phyloP scores from a whole-genome alignment of 306 rosid species.

The Lathyrus oleraceus region DNA sequence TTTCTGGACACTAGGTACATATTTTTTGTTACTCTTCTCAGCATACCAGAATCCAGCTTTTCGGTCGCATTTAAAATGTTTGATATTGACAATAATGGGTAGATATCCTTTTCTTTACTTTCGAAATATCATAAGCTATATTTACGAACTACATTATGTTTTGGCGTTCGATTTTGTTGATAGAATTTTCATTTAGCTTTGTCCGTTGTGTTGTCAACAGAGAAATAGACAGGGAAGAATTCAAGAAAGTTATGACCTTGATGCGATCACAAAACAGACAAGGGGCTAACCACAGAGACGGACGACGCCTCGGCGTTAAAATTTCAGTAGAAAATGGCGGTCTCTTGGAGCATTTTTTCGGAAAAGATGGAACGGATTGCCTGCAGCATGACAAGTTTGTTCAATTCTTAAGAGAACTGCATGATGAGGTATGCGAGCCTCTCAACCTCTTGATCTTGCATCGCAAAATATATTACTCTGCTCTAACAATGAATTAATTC shows the following conservation, averaged over 20 bases:
- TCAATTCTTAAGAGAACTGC: slow-evolving; percentile 65
- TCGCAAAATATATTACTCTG: neutral
- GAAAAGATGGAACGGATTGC: slow-evolving; percentile 58
- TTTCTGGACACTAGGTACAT: slow-evolving; percentile 50
- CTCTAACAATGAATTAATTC: slow-evolving; percentile 19
- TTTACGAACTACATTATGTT: slow-evolving; percentile 13
- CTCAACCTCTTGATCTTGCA: neutral
- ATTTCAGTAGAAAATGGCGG: slow-evolving; percentile 61
- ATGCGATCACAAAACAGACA: slow-evolving; percentile 71
- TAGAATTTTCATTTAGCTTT: slow-evolving; percentile 1
- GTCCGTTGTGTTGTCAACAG: slow-evolving; percentile 38
- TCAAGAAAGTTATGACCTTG: slow-evolving; percentile 74
- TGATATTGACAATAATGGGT: slow-evolving; percentile 77
- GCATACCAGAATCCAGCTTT: slow-evolving; percentile 79
- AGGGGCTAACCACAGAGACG: slow-evolving; percentile 56
- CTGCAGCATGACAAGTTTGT: slow-evolving; percentile 65
- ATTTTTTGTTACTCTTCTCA: slow-evolving; percentile 73
- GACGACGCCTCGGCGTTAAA: slow-evolving; percentile 49
- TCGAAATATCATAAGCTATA: neutral
- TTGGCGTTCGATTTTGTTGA: neutral
- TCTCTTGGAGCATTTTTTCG: slow-evolving; percentile 67
- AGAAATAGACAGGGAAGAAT: slow-evolving; percentile 67
- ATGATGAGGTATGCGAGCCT: slow-evolving; percentile 55
- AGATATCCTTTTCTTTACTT: slow-evolving; percentile 7
- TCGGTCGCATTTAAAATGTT: slow-evolving; percentile 84